Evolutionary conservation across 176 grass and related monocot species (phyloP), one percentile per base, ranked within the genome.

Genomic region (Poa pratensis): DNA sequence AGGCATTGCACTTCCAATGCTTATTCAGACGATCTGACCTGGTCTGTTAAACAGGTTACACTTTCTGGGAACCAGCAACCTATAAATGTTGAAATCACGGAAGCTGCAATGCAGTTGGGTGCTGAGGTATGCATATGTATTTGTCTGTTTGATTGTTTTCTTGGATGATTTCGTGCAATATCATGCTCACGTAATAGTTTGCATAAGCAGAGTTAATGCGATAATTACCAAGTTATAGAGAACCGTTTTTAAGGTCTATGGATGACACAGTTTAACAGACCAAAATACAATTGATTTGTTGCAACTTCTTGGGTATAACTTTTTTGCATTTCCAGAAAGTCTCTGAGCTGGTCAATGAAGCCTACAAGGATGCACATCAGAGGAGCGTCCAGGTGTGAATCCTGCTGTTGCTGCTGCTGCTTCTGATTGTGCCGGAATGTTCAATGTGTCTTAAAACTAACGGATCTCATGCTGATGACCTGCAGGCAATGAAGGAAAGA

Each of bases 41-140:
- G 26, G 23, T 84, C 28, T 18, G 16, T 68, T 63, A 69, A 50
- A 49, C 58, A 99, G 97, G 97, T 92, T 78, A 99, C 97, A 72
- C 91, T 99, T 86, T 92, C 97, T 83, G 97, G 97, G 78, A 99
- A 99, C 86, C 97, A 99, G 77, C 94, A 96, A 82, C 97, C 97
- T 73, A 85, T 99, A 83, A 89, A 90, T 61, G 91, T 91, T 91
- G 97, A 99, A 96, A 95, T 96, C 45, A 99, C 97, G 0, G 94
- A 99, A 62, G 78, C 93, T 87, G 97, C 97, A 37, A 96, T 96
- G 97, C 92, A 91, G 71, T 32, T 99, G 76, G 97, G 97, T 34
- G 65, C 91, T 86, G 94, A 96, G 86, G 97, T 99, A 92, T 82
- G 88, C 42, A 88, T 85, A 32, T 63, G 14, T 73, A 76, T 73